Conservation (phyloP, 768 basidiomycete genomes). For the Suillus plorans region DNA sequence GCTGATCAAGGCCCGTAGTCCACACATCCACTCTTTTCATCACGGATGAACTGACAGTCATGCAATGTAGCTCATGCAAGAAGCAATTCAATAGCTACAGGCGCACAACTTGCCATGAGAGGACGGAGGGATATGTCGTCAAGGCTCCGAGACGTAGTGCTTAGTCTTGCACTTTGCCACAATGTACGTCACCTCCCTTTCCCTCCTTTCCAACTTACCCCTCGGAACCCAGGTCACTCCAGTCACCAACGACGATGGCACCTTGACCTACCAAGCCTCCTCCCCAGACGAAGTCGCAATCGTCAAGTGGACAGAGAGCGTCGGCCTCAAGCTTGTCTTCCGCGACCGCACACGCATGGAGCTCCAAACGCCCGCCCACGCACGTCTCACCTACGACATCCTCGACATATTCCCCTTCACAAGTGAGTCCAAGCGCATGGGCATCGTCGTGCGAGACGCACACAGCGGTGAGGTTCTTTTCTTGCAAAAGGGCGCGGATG, state of each 20-base stretch:
- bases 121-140: conserved; percentile 95
- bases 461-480: conserved; percentile 81
- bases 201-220: not conserved
- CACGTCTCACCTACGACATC: conserved; percentile 72
- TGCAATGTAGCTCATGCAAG: conserved; percentile 37
- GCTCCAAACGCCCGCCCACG: conserved; percentile 68
- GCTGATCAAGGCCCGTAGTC: conserved; percentile 50
- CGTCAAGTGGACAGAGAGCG: conserved; percentile 94
- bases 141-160: conserved; percentile 86
- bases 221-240: conserved; percentile 78
- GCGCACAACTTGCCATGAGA: conserved; percentile 78
- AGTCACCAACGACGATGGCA: conserved; percentile 90
- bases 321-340: conserved; percentile 84
- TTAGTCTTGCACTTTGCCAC: conserved; percentile 93
- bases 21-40: not conserved
- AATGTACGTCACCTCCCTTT: conserved; percentile 57
- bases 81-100: conserved; percentile 66
- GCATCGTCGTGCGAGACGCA: conserved; percentile 86
- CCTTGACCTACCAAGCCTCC: conserved; percentile 95
- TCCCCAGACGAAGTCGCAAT: conserved; percentile 99
- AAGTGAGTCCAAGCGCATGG: conserved; percentile 98
- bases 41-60: not conserved
- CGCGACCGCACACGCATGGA: conserved; percentile 92
- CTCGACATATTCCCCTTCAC: conserved; percentile 98
- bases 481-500: conserved; percentile 96